phyloP scores from a whole-genome alignment of 352 stramenopile genomes.

The Pythium chondricola region DNA sequence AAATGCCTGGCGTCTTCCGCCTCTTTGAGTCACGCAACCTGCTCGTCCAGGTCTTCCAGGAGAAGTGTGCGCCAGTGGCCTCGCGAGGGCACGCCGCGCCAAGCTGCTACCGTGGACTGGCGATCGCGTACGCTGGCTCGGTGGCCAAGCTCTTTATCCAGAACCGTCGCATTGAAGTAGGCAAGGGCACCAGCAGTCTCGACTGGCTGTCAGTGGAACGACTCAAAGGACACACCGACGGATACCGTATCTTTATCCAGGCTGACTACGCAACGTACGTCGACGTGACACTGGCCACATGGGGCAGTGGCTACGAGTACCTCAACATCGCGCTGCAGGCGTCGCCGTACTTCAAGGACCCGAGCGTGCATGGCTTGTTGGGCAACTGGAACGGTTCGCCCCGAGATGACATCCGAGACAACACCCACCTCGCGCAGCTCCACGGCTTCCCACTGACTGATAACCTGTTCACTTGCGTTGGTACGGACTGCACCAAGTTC shows the following conservation, averaged over 20 bases:
- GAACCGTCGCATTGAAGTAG: conserved; percentile 17
- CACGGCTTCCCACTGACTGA: conserved; percentile 11
- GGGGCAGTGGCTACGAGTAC: conserved; percentile 22
- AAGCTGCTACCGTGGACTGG: conserved; percentile 25
- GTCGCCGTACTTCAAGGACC: conserved; percentile 23
- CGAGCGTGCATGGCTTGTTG: conserved; percentile 18
- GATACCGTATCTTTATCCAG: conserved; percentile 24
- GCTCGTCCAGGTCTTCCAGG: conserved; percentile 25
- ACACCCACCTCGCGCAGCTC: conserved; percentile 9
- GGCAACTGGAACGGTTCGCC: conserved; percentile 27
- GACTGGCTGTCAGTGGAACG: conserved; percentile 24
- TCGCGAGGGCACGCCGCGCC: conserved; percentile 1
- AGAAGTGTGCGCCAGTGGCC: conserved; percentile 22
- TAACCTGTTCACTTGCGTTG: conserved; percentile 28
- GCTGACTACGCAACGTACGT: conserved; percentile 24
- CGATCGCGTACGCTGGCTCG: conserved; percentile 22
- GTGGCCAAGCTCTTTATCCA: conserved; percentile 25
- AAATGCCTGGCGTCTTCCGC: conserved; percentile 22
- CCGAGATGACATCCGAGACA: conserved; percentile 20
- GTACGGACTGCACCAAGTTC: conserved; percentile 13
- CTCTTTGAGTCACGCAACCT: conserved; percentile 25
- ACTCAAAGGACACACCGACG: conserved; percentile 19
- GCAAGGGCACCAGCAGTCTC: conserved; percentile 15
- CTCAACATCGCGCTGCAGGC: conserved; percentile 24
- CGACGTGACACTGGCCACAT: conserved; percentile 20